phyloP scores from a whole-genome alignment of 2,329 filamentous ascomycete species.

The Dothiorella sarmentorum region DNA sequence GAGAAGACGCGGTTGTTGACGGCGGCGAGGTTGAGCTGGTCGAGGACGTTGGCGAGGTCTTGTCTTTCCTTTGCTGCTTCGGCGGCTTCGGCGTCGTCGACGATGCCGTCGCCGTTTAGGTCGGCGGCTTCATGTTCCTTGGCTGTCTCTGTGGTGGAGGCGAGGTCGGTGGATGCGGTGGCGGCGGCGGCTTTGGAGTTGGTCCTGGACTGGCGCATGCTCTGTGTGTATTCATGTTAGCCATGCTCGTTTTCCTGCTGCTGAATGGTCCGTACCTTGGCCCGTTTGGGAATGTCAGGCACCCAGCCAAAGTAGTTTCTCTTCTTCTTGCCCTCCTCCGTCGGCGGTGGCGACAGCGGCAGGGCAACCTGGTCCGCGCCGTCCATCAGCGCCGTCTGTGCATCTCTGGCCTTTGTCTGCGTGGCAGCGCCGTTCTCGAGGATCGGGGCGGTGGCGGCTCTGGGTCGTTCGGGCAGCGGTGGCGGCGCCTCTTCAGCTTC shows the following conservation, averaged over 20 bases:
- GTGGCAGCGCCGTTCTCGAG: conserved; percentile 18
- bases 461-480: conserved; percentile 39
- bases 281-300: conserved; percentile 15
- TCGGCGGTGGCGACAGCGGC: conserved; percentile 49
- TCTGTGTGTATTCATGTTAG: conserved; percentile 13
- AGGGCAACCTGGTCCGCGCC: conserved; percentile 49
- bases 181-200: conserved; percentile 34
- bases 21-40: conserved; percentile 77
- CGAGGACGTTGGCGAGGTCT: conserved; percentile 76
- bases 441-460: conserved; percentile 28
- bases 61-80: conserved; percentile 56
- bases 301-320: conserved; percentile 23
- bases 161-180: conserved; percentile 33
- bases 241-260: too few relatives aligned
- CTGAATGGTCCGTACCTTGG: neutral
- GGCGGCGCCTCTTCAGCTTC: conserved; percentile 42
- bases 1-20: conserved; percentile 83
- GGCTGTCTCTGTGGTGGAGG: conserved; percentile 31
- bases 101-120: conserved; percentile 32
- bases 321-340: conserved; percentile 29
- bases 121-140: conserved; percentile 28
- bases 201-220: conserved; percentile 35
- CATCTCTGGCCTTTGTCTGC: conserved; percentile 40
- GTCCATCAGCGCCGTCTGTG: conserved; percentile 45
- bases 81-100: conserved; percentile 36